Percentiles rank a stretch among this genome's conserved stretches.
phyloP scores from a whole-genome alignment of 2,329 filamentous ascomycete species.

The Stenocarpella maydis region DNA sequence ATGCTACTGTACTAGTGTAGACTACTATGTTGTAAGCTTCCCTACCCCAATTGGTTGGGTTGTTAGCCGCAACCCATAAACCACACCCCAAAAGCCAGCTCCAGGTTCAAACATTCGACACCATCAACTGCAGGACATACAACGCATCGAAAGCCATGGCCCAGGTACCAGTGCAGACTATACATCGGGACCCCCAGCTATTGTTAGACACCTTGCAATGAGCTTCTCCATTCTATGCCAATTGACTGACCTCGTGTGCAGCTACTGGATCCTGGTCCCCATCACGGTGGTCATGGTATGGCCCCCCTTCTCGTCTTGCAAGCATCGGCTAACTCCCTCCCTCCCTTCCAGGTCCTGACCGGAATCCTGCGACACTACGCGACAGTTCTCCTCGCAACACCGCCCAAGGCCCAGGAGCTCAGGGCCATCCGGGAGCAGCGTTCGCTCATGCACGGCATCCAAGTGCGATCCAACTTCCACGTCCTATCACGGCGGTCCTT shows the following conservation, averaged over 20 bases:
- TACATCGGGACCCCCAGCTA: constrained; percentile 96
- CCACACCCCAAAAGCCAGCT: constrained; percentile 14
- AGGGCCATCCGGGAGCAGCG: constrained; percentile 86
- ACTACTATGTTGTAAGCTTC: too few relatives aligned
- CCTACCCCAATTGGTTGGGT: constrained; percentile 3
- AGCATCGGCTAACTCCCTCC: neutral
- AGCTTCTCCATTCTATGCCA: neutral
- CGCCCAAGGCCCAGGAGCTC: constrained; percentile 83
- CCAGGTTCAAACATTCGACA: neutral
- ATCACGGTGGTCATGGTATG: constrained; percentile 95
- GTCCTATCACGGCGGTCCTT: constrained; percentile 82
- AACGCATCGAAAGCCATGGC: constrained; percentile 66
- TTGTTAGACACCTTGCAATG: constrained; percentile 70
- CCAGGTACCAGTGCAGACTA: constrained; percentile 87
- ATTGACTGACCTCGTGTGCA: constrained; percentile 50
- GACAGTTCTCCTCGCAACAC: constrained; percentile 84
- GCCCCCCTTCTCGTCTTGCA: neutral
- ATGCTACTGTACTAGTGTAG: too few relatives aligned
- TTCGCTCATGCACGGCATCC: constrained; percentile 82
- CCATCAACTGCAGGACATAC: neutral
- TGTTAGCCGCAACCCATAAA: constrained; percentile 15
- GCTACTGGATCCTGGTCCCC: constrained; percentile 98
- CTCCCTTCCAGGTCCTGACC: constrained; percentile 74
- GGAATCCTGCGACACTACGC: constrained; percentile 97
- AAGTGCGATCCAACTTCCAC: constrained; percentile 82